A percentile compares a stretch with the other conserved stretches of the same genome.
Evolutionary conservation across 352 stramenopile species (phyloP).

Genomic region (Phytophthora hibernalis): DNA sequence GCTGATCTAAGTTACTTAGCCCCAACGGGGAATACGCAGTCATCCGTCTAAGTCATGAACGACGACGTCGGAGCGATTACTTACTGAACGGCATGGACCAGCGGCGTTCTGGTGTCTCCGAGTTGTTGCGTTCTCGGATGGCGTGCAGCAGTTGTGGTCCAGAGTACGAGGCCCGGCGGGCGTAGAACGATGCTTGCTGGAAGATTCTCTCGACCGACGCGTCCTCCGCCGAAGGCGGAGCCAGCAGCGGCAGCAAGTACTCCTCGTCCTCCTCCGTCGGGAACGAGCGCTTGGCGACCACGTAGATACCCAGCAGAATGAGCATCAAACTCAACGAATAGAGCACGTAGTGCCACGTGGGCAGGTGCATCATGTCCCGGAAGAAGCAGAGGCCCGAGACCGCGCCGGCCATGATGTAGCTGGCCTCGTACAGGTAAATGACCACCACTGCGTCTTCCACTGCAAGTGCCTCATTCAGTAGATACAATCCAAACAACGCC

Average conservation of each 20-base stretch:
- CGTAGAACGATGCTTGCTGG: conserved; percentile 62
- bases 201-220: conserved; percentile 60
- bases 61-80: no score
- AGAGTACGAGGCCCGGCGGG: conserved; percentile 41
- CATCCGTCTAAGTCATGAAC: conserved; percentile 19
- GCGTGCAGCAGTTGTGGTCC: conserved; percentile 30
- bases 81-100: conserved; percentile 50
- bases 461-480: conserved; percentile 82
- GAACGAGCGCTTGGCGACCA: conserved; percentile 65
- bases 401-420: conserved; percentile 76
- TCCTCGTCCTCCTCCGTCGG: conserved; percentile 55
- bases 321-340: conserved; percentile 76
- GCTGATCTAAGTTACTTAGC: conserved; percentile 25
- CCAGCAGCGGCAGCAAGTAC: conserved; percentile 61
- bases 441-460: conserved; percentile 85
- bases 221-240: conserved; percentile 52
- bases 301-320: conserved; percentile 79
- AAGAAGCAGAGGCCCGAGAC: conserved; percentile 87
- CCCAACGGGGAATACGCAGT: conserved; percentile 15
- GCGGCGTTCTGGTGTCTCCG: conserved; percentile 38
- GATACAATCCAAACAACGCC: conserved; percentile 70
- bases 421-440: conserved; percentile 86
- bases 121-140: conserved; percentile 21
- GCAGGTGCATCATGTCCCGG: conserved; percentile 73
- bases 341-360: conserved; percentile 73